These are phyloP conservation scores for Apiospora sp. DNA, from an alignment of 2,329 filamentous ascomycete species.

Conservation along the genomic window DNA sequence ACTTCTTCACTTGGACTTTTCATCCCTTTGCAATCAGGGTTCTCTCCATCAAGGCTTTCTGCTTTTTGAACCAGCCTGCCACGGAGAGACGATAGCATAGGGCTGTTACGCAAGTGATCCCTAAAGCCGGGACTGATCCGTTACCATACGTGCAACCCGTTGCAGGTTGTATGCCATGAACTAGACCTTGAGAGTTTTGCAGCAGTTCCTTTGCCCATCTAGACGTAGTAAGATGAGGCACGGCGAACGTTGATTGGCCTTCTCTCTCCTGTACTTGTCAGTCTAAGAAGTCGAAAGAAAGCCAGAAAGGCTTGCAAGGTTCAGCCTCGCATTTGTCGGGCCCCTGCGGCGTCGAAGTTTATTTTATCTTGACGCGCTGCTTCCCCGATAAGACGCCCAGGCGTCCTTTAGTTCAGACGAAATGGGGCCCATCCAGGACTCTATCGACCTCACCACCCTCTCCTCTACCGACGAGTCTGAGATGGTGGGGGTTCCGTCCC, in stretches of 20 bases:
- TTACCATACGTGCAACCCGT: background rate
- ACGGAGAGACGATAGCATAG: background rate
- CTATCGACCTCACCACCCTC: conserved; percentile 33
- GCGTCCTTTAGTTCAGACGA: background rate
- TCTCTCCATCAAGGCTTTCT: background rate
- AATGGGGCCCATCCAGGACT: conserved; percentile 24
- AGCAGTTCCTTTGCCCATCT: background rate
- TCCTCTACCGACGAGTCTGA: conserved; percentile 39
- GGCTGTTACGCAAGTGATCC: background rate
- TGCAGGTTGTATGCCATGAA: background rate
- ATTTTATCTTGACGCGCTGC: conserved; percentile 9
- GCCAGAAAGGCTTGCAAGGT: background rate
- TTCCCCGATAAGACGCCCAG: background rate
- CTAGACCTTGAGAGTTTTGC: background rate
- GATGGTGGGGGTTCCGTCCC: conserved; percentile 29
- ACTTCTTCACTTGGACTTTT: background rate
- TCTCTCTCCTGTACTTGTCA: conserved; percentile 3
- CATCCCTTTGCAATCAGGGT: background rate
- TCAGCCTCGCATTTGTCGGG: conserved; percentile 1
- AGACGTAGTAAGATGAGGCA: conserved; percentile 14
- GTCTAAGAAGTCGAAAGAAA: conserved; percentile 2
- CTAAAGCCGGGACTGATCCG: background rate
- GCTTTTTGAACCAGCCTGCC: background rate
- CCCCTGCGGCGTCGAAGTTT: conserved; percentile 13
- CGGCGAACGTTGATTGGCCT: background rate